Evolutionary conservation across 2,329 filamentous ascomycete species (phyloP).

Genomic region (Emergomyces orientalis): DNA sequence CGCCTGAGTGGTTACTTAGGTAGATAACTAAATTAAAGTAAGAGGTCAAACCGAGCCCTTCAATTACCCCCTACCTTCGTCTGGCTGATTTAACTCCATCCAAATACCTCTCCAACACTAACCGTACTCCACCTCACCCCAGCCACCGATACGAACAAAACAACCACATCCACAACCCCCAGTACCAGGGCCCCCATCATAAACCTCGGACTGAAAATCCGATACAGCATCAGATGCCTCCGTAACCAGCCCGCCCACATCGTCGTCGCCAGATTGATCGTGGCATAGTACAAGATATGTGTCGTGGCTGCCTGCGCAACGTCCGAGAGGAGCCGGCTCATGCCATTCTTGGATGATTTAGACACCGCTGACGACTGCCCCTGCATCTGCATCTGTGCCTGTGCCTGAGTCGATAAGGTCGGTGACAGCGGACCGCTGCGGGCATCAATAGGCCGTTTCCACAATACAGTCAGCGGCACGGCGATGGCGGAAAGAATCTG

Average conservation of each 20-base stretch:
- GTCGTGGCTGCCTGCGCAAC: constrained; percentile 62
- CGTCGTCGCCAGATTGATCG: constrained; percentile 75
- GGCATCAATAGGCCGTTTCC: constrained; percentile 76
- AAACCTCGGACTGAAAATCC: constrained; percentile 85
- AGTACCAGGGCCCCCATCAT: constrained; percentile 69
- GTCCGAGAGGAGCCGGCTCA: constrained; percentile 50
- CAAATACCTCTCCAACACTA: constrained; percentile 81
- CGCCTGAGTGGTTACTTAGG: no score
- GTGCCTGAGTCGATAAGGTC: constrained; percentile 8
- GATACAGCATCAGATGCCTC: constrained; percentile 90
- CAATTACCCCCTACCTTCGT: background rate
- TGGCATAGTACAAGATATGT: constrained; percentile 73
- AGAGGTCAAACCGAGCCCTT: no score
- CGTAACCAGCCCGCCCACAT: constrained; percentile 82
- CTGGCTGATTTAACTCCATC: constrained; percentile 46
- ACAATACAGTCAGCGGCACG: constrained; percentile 72
- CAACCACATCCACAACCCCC: constrained; percentile 66
- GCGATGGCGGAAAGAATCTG: constrained; percentile 74
- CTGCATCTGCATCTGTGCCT: background rate
- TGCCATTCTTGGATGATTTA: constrained; percentile 19
- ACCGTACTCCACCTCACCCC: constrained; percentile 68
- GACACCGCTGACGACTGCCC: background rate
- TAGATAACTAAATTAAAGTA: no score
- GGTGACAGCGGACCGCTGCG: background rate
- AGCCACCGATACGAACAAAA: constrained; percentile 59